Conservation (phyloP, 148 eudicot species). For the Rhododendron kiyosumense region DNA sequence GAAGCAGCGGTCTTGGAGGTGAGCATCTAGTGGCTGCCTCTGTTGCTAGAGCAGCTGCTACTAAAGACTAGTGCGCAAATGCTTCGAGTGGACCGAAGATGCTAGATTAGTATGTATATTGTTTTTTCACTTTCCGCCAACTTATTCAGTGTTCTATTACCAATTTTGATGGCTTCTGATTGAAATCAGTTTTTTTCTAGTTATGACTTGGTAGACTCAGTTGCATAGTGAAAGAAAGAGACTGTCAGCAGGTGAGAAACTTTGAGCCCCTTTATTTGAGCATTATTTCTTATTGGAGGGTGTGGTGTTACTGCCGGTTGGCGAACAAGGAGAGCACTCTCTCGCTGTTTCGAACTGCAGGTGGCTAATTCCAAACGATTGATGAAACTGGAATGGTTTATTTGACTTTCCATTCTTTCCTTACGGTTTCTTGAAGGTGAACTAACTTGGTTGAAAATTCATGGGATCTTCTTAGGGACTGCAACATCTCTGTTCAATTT, state of each 20-base stretch:
- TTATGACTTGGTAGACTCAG: background rate
- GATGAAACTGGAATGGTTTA: background rate
- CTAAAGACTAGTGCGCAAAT: background rate
- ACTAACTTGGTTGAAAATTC: background rate
- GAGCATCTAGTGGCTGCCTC: background rate
- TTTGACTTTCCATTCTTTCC: background rate
- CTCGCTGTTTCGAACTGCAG: background rate
- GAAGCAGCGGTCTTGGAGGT: slow-evolving; percentile 7
- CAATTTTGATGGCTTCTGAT: background rate
- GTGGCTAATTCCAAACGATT: background rate
- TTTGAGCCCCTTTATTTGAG: background rate
- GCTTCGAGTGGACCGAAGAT: background rate
- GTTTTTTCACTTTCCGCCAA: background rate
- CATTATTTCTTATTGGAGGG: background rate
- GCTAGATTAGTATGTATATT: background rate
- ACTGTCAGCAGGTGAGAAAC: background rate
- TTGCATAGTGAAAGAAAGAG: background rate
- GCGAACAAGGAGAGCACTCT: background rate
- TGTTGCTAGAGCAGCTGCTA: slow-evolving; percentile 8
- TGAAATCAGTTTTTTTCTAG: background rate
- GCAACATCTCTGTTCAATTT: background rate
- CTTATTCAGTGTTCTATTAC: background rate
- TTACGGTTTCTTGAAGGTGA: background rate
- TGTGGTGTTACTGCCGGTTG: background rate
- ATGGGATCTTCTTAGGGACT: background rate